Evolutionary conservation across 2,329 filamentous ascomycete genomes (phyloP), one percentile per base, ranked within the genome.

Genomic region (Phaeosphaeria sp.): DNA sequence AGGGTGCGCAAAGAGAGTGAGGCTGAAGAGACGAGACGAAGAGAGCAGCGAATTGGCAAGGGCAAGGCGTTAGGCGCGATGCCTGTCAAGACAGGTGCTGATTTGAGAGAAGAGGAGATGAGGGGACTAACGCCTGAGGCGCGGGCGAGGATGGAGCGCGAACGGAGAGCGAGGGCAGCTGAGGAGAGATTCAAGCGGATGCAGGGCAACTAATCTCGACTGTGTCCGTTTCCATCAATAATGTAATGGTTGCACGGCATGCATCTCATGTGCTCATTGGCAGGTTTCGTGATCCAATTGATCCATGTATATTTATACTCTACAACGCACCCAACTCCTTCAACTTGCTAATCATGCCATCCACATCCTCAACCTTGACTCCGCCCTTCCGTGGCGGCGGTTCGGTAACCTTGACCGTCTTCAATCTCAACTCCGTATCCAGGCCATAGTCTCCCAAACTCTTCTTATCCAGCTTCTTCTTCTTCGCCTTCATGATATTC

Each of bases 401-500:
- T 82, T 99, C 95, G 89, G 78, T 73, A 55, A 99, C 93, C 86
- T 95, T 95, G 69, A 98, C 73, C 53, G 92, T 91, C 87, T 95
- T 97, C 77, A 99, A 80, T 71, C 93, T 85, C 79, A 85, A 88
- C 77, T 86, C 84, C 51, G 86, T 86, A 69, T 93, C 89, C 44
- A 97, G 80, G 77, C 91, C 91, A 75, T 74, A 77, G 54, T 99
- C 95, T 56, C 83, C 85, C 77, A 97, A 78, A 65, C 86, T 92
- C 85, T 92, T 90, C 90, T 97, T 98, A 73, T 95, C 92, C 69
- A 99, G 75, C 74, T 91, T 91, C 90, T 99, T 99, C 91, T 98
- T 99, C 91, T 99, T 99, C 52, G 95, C 95, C 89, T 98, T 99
- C 95, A 99, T 99, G 66, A 99, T 98, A 77, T 98, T 98, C 50